Base-by-base conservation (phyloP, 1,139 yeast genomes). In the Saccharomyces uvarum region DNA sequence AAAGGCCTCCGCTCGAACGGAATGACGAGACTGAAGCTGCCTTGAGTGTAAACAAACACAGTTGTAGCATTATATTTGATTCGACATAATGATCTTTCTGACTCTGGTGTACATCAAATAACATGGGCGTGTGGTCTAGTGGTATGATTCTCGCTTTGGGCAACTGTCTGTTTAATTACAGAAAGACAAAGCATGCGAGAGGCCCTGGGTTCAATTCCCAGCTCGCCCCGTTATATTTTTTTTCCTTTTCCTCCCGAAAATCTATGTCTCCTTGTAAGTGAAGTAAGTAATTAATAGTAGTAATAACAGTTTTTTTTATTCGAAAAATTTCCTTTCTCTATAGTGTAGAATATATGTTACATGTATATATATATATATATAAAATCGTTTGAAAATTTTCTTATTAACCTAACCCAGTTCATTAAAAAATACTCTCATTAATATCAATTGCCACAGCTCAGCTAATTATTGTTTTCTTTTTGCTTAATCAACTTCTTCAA, bases 401-500 rank as follows among this genome's bases (percentile, higher is more conserved):
- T 38, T 13, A 38, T 38, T 38, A 38, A 38, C 44, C 44, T 38
- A 38, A 38, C 44, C 44, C 44, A 38, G 44, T 4, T 38, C 44
- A 38, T 38, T 38, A 38, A 38, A 38, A 9, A 13, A 38, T 11
- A 38, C 19, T 16, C 7, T 38, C 44, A 13, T 38, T 38, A 38
- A 9, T 38, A 38, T 11, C 44, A 38, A 11, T 38, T 4, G 44
- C n/a, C 44, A 24, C 7, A 49, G 16, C 41, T 9, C 56, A 65
- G 63, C 26, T 24, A 24, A 4, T 24, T 1, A 24, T 24, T 4
- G 26, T 24, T 24, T 3, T n/a, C n/a, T 44, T 14, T 47, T 19
- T 56, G 69, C 64, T 70, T 74, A 83, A 68, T 83, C 88, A 63
- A 83, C 87, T 73, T 83, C 88, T 72, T 83, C 88, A 56, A 83